Base-by-base conservation (phyloP, 1,284 basidiomycete genomes). In the Trametes pubescens region DNA sequence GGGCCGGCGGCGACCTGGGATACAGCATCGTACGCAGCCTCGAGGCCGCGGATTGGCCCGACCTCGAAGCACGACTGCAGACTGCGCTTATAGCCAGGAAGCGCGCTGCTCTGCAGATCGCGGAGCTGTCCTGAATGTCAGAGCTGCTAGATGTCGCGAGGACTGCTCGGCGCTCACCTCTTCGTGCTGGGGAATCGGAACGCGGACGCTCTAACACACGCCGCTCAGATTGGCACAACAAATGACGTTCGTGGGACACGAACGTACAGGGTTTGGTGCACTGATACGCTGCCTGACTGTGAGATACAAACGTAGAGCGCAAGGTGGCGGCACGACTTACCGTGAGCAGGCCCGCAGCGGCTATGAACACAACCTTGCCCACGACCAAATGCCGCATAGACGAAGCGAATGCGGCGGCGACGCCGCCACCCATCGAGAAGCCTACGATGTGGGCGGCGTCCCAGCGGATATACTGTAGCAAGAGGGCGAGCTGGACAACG, bases 391-490 rank as follows among this genome's bases (percentile, higher is more conserved):
- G 79, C 22, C 91, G 90, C 65, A 92, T 90, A 34, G 83, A 81
- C 1, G 85, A 80, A 0, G 86, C 82, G 67, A 93, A 92, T 0
- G 88, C 85, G 1, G 87, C 82, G 16, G 89, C 84, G 37, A 93
- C 85, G 0, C 82, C 89, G 37, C 91, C 91, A 3, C 91, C 90
- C 90, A 93, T 93, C 10, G 91, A 93, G 22, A 92, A 79, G 13
- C 91, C 92, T 0, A 85, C 84, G 38, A 93, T 75, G 59, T 84
- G 78, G 0, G 89, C 86, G 60, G 83, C 81, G 10, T 85, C 81
- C 91, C 91, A 94, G 58, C 79, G 81, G 40, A 93, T 73, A 67
- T 91, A 86, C 68, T 93, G 92, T 84, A 94, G 84, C 56, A 94
- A 80, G 2, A 93, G 82, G 0, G 92, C 91, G 9, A 94, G 86